phyloP scores from a whole-genome alignment of 495 filamentous ascomycete genomes.

The Sabuloglossum arenarium region DNA sequence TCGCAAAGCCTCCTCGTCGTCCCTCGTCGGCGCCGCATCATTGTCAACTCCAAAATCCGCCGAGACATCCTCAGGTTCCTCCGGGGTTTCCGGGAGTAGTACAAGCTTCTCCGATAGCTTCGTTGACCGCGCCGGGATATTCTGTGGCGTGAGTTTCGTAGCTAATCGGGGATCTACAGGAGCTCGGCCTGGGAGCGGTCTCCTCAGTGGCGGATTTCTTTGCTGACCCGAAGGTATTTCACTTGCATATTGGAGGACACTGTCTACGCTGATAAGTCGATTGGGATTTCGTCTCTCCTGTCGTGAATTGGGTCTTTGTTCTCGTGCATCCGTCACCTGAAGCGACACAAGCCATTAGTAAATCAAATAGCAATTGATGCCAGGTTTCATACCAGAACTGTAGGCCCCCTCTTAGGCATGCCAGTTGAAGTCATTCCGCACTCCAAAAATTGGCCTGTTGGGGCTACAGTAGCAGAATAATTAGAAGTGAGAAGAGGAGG shows the following conservation, averaged over 20 bases:
- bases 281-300: slow-evolving; percentile 25
- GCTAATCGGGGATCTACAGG: slow-evolving; percentile 20
- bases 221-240: slow-evolving; percentile 93
- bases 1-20: slow-evolving; percentile 53
- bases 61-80: slow-evolving; percentile 13
- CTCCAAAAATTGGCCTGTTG: background rate
- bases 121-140: slow-evolving; percentile 68
- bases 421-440: background rate
- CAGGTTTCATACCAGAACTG: slow-evolving; percentile 4
- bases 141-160: slow-evolving; percentile 38
- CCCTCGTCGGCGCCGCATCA: slow-evolving; percentile 47
- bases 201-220: slow-evolving; percentile 40
- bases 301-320: slow-evolving; percentile 18
- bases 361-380: background rate
- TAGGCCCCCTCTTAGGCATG: slow-evolving; percentile 4
- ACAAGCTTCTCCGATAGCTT: slow-evolving; percentile 93
- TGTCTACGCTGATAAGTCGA: slow-evolving; percentile 88
- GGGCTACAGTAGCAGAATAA: background rate
- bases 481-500: background rate
- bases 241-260: slow-evolving; percentile 78
- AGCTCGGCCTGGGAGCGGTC: slow-evolving; percentile 27
- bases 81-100: slow-evolving; percentile 64
- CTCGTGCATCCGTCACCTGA: slow-evolving; percentile 40
- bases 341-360: background rate
- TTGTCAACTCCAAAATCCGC: slow-evolving; percentile 35